These are phyloP conservation scores for Ramularia collo-cygni DNA, from an alignment of 2,329 filamentous ascomycete genomes.

Conservation along the genomic window DNA sequence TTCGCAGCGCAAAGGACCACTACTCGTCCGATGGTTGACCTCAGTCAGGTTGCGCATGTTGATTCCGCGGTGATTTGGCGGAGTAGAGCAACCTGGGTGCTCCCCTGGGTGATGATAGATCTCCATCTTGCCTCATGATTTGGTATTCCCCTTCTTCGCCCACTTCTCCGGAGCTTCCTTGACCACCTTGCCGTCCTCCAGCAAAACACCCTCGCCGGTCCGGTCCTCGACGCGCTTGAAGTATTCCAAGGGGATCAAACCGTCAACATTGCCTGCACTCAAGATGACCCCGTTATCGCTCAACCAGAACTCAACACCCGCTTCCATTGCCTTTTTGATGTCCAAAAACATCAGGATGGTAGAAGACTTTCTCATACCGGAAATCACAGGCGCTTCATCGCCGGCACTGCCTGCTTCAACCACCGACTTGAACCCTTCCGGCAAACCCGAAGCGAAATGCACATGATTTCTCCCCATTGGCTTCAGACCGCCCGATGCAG, in stretches of 20 bases:
- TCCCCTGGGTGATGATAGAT: too few relatives aligned
- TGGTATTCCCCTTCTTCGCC: slow-evolving; percentile 30
- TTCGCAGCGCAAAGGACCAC: too few relatives aligned
- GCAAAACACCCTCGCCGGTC: slow-evolving; percentile 55
- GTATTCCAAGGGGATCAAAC: slow-evolving; percentile 58
- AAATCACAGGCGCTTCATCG: slow-evolving; percentile 53
- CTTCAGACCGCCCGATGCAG: slow-evolving; percentile 68
- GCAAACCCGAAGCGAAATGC: slow-evolving; percentile 75
- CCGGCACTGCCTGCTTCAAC: slow-evolving; percentile 15
- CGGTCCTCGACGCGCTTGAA: slow-evolving; percentile 66
- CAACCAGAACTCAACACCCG: slow-evolving; percentile 55
- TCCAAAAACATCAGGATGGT: slow-evolving; percentile 73
- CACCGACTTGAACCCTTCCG: slow-evolving; percentile 40
- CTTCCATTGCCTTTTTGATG: slow-evolving; percentile 69
- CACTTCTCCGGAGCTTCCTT: slow-evolving; percentile 60
- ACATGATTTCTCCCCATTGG: slow-evolving; percentile 82
- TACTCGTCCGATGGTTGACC: too few relatives aligned
- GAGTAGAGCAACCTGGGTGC: too few relatives aligned
- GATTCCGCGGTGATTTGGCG: too few relatives aligned
- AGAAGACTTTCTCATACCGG: slow-evolving; percentile 43
- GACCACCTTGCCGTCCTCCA: slow-evolving; percentile 61
- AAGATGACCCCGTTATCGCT: slow-evolving; percentile 45
- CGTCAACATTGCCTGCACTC: slow-evolving; percentile 46
- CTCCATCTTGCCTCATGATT: too few relatives aligned
- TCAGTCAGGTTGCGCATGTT: too few relatives aligned